These are phyloP conservation scores for Peronospora destructor DNA, from an alignment of 352 stramenopile genomes.

Conservation along the genomic window DNA sequence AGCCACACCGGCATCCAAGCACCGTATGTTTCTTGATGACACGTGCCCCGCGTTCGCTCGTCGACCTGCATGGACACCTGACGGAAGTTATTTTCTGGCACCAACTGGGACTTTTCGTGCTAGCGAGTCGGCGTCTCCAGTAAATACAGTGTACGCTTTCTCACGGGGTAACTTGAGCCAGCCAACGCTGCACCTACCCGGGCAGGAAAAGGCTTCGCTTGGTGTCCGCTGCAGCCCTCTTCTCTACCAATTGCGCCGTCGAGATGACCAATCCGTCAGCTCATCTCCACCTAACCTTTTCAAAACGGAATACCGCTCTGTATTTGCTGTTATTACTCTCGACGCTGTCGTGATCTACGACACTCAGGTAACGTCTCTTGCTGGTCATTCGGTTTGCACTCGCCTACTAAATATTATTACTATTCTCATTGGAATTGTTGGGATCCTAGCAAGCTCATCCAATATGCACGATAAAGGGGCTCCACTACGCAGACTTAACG, in stretches of 20 bases:
- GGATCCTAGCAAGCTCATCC: constrained; percentile 58
- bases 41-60: constrained; percentile 93
- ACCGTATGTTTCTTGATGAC: constrained; percentile 91
- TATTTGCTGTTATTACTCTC: constrained; percentile 93
- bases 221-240: constrained; percentile 91
- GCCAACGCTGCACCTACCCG: constrained; percentile 88
- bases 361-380: constrained; percentile 61
- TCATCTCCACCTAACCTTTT: constrained; percentile 55
- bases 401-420: constrained; percentile 1
- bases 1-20: constrained; percentile 34
- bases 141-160: constrained; percentile 92
- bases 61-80: constrained; percentile 87
- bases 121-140: constrained; percentile 28
- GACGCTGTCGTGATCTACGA: constrained; percentile 94
- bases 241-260: constrained; percentile 78
- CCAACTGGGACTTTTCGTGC: constrained; percentile 74
- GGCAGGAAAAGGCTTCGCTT: constrained; percentile 90
- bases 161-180: constrained; percentile 87
- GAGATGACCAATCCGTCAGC: constrained; percentile 2
- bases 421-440: not conserved
- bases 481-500: constrained; percentile 94
- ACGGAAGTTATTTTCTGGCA: constrained; percentile 89
- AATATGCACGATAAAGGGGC: constrained; percentile 83
- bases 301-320: constrained; percentile 64
- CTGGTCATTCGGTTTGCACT: not conserved